A percentile compares a stretch with the other conserved stretches of the same genome.
Conservation (phyloP, 2,329 filamentous ascomycete genomes). For the Massarina eburnea region DNA sequence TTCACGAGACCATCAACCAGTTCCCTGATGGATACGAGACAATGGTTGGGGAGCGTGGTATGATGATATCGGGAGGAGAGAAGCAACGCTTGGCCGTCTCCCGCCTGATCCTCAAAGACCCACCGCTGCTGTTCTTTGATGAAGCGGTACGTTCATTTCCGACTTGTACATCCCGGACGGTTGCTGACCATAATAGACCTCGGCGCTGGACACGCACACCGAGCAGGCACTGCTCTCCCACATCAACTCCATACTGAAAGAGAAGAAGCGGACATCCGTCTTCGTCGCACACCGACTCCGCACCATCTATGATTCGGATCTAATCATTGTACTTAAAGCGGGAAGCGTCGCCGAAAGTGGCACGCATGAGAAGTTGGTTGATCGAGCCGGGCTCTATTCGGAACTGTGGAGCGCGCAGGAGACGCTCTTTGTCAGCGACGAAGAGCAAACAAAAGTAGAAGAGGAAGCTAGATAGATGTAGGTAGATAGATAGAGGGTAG, state of each 20-base stretch:
- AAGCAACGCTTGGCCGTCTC: conserved; percentile 89
- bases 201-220: conserved; percentile 88
- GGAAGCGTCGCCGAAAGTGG: conserved; percentile 87
- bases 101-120: conserved; percentile 82
- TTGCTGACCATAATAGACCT: conserved; percentile 56
- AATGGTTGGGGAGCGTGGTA: conserved; percentile 86
- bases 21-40: conserved; percentile 89
- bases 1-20: conserved; percentile 72
- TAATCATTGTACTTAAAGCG: conserved; percentile 87
- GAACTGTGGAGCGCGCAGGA: conserved; percentile 76
- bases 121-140: conserved; percentile 89
- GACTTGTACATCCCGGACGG: not conserved
- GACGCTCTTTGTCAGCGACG: conserved; percentile 33
- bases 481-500: not conserved
- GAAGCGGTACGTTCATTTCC: conserved; percentile 64
- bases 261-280: conserved; percentile 86
- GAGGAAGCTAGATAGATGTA: not conserved
- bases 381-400: conserved; percentile 77
- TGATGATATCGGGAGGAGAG: conserved; percentile 96
- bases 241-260: conserved; percentile 88
- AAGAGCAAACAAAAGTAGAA: conserved; percentile 6
- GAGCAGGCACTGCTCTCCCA: conserved; percentile 88
- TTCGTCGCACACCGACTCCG: conserved; percentile 91
- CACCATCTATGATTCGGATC: conserved; percentile 88
- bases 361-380: conserved; percentile 81